Base-by-base conservation (phyloP, 2,329 filamentous ascomycete species). In the Orbilia brochopaga region DNA sequence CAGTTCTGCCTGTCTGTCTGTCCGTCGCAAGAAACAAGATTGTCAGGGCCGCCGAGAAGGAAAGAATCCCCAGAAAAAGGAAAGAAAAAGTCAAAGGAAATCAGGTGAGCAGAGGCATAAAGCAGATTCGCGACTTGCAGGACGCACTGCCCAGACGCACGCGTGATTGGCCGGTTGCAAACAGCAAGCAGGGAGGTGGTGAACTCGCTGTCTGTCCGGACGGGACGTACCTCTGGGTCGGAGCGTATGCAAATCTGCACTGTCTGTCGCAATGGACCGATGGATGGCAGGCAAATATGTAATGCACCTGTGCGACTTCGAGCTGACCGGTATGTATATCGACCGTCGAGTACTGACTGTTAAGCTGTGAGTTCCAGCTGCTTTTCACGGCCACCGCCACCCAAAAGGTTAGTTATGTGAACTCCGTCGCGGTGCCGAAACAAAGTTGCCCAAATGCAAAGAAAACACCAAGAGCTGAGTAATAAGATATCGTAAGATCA, bases 81-180 rank as follows among this genome's bases (percentile, higher is more conserved):
- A 46, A 46, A n/a, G 42, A 32, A 53, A n/a, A 53, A 24, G 58
- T 53, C 44, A 54, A 59, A 21, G 48, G 53, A 69, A 58, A 69
- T 69, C 65, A 69, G 65, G 65, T 69, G 65, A 69, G 65, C 27
- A 8, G 27, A 51, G 44, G 58, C 58, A 62, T 63, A 58, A 58
- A 69, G 52, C 53, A 63, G 52, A 58, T 35, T 69, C 58, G 58
- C 65, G 61, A 58, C 57, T 54, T 69, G 51, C 53, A 62, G 37
- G 52, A 46, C 23, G 23, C 15, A 46, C 37, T 19, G 37, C n/a
- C 8, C 27, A 32, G 27, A 19, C 15, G 44, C 44, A 48, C 44
- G 53, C 40, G 44, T 69, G 65, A 69, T 62, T 69, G 65, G 58
- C 53, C 58, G 53, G 19, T 53, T 23, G 21, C 42, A 35, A 17